Percentiles rank a stretch among this genome's conserved stretches.
phyloP scores from a whole-genome alignment of 148 eudicot genomes.

The Polygonum aviculare region DNA sequence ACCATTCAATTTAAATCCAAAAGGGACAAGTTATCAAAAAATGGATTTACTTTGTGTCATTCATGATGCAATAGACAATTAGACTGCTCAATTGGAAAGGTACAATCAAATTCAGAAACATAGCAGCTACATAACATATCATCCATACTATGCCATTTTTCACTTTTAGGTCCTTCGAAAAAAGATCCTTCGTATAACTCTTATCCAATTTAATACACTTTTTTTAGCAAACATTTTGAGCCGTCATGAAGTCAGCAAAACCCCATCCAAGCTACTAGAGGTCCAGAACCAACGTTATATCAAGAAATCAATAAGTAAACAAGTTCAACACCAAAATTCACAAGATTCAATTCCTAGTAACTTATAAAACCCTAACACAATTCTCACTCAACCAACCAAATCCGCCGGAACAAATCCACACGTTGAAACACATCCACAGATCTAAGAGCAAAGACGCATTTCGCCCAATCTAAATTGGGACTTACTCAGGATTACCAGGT shows the following conservation, averaged over 20 bases:
- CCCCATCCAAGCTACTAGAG: background rate
- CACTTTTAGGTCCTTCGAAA: background rate
- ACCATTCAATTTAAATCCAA: background rate
- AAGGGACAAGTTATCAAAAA: background rate
- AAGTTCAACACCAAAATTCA: background rate
- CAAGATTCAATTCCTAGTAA: background rate
- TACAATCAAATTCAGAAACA: background rate
- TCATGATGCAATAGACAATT: background rate
- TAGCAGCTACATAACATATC: background rate
- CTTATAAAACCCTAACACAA: background rate
- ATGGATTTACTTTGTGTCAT: background rate
- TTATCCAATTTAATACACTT: background rate
- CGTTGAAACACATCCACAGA: background rate
- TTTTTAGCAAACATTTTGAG: too few relatives aligned
- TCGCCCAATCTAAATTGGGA: background rate
- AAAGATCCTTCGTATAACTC: background rate
- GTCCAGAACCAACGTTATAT: background rate
- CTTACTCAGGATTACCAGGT: background rate
- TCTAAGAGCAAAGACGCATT: background rate
- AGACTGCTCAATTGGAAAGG: background rate
- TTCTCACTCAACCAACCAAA: background rate
- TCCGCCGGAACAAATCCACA: background rate
- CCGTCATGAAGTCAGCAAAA: background rate
- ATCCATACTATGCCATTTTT: background rate
- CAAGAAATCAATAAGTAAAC: background rate